Conservation (phyloP, 2,329 filamentous ascomycete species). For the Talaromyces rugulosus region DNA sequence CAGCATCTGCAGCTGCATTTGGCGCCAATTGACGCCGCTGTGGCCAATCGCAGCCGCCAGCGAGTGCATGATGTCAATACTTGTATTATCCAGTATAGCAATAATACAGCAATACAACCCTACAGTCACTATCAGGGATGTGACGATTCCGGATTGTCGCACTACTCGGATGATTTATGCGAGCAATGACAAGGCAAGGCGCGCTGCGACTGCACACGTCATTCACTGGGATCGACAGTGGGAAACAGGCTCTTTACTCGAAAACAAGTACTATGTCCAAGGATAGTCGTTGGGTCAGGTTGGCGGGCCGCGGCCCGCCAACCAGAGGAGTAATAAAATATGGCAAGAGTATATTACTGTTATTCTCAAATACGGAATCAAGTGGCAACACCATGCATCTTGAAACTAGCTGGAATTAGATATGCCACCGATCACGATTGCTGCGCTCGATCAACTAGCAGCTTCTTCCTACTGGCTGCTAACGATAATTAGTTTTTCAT, state of each 20-base stretch:
- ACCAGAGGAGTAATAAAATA: not conserved
- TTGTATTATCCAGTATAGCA: not conserved
- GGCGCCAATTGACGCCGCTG: not conserved
- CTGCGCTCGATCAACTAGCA: too few species aligned
- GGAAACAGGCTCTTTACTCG: not conserved
- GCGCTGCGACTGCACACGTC: not conserved
- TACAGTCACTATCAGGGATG: too few species aligned
- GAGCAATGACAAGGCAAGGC: not conserved
- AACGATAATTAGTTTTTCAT: not conserved
- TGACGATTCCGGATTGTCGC: too few species aligned
- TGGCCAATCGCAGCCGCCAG: not conserved
- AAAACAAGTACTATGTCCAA: too few species aligned
- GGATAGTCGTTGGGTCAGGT: not conserved
- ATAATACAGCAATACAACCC: too few species aligned
- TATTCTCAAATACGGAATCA: too few species aligned
- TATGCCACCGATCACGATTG: too few species aligned
- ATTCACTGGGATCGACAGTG: not conserved
- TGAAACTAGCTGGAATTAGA: too few species aligned
- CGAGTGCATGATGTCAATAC: not conserved
- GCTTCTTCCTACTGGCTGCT: too few species aligned
- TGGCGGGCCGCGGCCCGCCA: not conserved
- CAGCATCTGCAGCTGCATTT: not conserved
- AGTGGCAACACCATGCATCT: too few species aligned
- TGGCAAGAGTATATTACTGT: too few species aligned
- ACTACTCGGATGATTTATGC: not conserved